These are phyloP conservation scores for Aspergillus homomorphus DNA, from an alignment of 495 filamentous ascomycete genomes.

Conservation along the genomic window DNA sequence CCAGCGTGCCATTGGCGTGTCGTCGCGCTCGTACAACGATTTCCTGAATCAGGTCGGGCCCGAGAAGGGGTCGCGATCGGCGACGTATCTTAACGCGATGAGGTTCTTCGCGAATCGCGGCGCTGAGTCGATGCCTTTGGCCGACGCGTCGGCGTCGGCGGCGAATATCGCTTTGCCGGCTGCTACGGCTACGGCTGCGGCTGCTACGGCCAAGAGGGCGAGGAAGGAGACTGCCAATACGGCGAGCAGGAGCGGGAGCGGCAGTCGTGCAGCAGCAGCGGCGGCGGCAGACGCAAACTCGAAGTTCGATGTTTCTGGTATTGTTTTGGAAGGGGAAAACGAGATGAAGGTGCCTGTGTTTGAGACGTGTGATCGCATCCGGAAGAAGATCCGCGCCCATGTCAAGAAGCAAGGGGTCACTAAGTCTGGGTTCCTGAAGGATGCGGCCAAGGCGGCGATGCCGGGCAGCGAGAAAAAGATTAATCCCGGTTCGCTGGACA, in stretches of 20 bases:
- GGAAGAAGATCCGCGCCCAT: conserved; percentile 16
- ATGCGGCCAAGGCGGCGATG: conserved; percentile 12
- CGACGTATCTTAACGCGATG: conserved; percentile 3
- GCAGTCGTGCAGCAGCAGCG: neutral
- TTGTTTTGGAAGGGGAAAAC: conserved; percentile 12
- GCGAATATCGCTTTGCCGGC: neutral
- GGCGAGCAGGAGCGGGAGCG: neutral
- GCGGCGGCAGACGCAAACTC: neutral
- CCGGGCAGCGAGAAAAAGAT: neutral
- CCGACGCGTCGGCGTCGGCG: neutral
- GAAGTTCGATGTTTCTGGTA: conserved; percentile 13
- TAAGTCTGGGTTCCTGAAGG: conserved; percentile 9
- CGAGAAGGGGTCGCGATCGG: conserved; percentile 11
- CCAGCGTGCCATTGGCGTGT: conserved; percentile 7
- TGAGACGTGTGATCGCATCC: conserved; percentile 16
- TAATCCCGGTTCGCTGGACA: neutral
- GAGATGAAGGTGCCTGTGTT: conserved; percentile 4
- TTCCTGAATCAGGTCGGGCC: conserved; percentile 13
- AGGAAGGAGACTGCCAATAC: neutral
- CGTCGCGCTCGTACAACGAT: conserved; percentile 5
- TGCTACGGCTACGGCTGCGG: neutral
- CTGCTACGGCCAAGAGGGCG: neutral
- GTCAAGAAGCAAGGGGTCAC: conserved; percentile 7
- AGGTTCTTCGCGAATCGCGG: conserved; percentile 2
- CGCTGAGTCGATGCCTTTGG: neutral